Base-by-base conservation (phyloP, 345 rosid genomes). In the Arabis alpina region DNA sequence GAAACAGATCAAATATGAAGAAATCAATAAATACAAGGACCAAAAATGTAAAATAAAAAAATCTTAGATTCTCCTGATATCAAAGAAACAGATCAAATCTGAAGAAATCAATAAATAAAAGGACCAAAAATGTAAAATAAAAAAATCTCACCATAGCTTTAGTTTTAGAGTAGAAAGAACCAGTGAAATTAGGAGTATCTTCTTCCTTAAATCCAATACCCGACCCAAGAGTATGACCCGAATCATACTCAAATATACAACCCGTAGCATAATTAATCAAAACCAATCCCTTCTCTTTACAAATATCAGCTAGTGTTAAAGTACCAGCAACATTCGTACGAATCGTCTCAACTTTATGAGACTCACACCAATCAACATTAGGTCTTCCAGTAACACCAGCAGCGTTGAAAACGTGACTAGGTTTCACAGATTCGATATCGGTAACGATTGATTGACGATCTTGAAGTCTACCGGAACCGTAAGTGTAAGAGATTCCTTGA, bases 371-470 rank as follows among this genome's bases (percentile, higher is more conserved):
- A 68, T 92, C 98, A 54, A 89, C 96, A 71, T 89, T 92, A 10
- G 98, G 98, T 34, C 93, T 81, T 6, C 96, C 98, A 16, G 98
- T 92, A 54, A 92, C 95, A 28, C 98, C 98, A 54, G 92, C 97
- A 7, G 98, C 98, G 82, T 90, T 93, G 80, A 88, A 90, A 2
- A 93, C 96, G 76, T 93, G 98, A 43, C 83, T 84, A 6, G 98
- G 98, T 14, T 80, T 78, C 68, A 74, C 77, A 6, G 84, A 28
- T 40, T 85, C 84, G 56, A 93, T 39, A 70, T 93, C 96, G 60
- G 86, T 78, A 75, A 86, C 69, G 28, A 90, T 85, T 0, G 92
- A 88, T 15, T 68, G 48, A 16, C 97, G 90, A 81, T 87, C 80
- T 72, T 93, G 89, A 37, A 93, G 93, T 37, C 93, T 92, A 27